Conservation (phyloP, 441 rosid genomes). For the Mallotus repandus region DNA sequence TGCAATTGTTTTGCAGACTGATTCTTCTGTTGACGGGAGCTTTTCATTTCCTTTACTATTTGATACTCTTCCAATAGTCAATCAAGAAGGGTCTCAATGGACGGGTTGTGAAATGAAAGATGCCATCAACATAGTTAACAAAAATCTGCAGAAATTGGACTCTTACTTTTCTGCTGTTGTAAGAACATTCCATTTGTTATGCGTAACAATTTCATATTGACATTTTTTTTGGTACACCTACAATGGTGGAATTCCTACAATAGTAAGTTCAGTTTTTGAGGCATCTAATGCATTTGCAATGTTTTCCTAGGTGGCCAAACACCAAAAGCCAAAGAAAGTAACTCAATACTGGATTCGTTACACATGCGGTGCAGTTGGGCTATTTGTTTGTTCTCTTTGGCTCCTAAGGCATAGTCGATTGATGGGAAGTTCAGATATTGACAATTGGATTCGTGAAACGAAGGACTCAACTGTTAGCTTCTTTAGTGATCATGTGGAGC, state of each 20-base stretch:
- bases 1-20: constrained; percentile 46
- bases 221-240: background rate
- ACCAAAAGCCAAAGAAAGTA: constrained; percentile 71
- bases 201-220: constrained; percentile 2
- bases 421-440: constrained; percentile 93
- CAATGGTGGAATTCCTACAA: constrained; percentile 12
- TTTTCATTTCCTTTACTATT: constrained; percentile 59
- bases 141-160: constrained; percentile 67
- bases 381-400: constrained; percentile 78
- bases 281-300: constrained; percentile 11
- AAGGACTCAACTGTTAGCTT: constrained; percentile 68
- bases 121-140: constrained; percentile 60
- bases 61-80: constrained; percentile 61
- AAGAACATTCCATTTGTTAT: constrained; percentile 21
- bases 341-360: constrained; percentile 77
- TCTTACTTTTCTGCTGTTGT: constrained; percentile 63
- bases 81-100: constrained; percentile 71
- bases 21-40: constrained; percentile 64
- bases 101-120: constrained; percentile 69
- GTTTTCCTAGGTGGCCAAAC: constrained; percentile 61
- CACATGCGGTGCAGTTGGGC: constrained; percentile 80
- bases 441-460: constrained; percentile 83
- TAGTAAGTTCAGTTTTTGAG: constrained; percentile 10
- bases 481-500: constrained; percentile 88
- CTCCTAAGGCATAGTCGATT: constrained; percentile 79